phyloP scores from a whole-genome alignment of 345 rosid genomes.

The Eucalyptus microcorys region DNA sequence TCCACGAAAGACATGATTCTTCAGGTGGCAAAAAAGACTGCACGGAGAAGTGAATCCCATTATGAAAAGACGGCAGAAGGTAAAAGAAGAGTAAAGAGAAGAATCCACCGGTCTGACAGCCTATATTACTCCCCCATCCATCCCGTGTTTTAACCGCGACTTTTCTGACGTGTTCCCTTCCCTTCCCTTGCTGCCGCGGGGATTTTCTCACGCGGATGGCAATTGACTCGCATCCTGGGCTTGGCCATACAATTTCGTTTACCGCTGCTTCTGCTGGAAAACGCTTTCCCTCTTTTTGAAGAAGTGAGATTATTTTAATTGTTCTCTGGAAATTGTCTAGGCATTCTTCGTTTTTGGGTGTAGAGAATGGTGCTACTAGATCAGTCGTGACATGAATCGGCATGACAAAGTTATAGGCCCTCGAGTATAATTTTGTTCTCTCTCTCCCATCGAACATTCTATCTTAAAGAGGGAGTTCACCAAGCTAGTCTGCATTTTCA shows the following conservation, averaged over 20 bases:
- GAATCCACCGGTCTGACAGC: not conserved
- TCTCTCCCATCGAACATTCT: not conserved
- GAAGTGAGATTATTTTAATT: not conserved
- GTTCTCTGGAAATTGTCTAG: not conserved
- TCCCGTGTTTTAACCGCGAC: not conserved
- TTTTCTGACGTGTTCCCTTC: not conserved
- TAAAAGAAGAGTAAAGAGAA: too few species aligned
- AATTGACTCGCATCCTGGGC: not conserved
- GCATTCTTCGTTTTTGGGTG: not conserved
- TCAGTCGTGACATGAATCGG: not conserved
- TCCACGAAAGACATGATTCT: not conserved
- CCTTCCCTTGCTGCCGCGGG: conserved; percentile 29
- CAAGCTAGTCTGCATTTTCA: not conserved
- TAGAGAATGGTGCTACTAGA: not conserved
- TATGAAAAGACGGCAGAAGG: conserved; percentile 87
- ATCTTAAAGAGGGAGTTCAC: not conserved
- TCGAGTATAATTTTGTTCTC: not conserved
- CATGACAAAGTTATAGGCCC: not conserved
- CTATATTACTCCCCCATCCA: not conserved
- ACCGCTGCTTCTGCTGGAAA: not conserved
- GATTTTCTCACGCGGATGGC: conserved; percentile 87
- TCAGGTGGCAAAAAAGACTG: conserved; percentile 80
- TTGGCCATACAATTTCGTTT: not conserved
- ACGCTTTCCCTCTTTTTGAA: not conserved
- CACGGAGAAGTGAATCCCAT: conserved; percentile 65